Conservation (phyloP, 768 basidiomycete species). For the Pholiota molesta region DNA sequence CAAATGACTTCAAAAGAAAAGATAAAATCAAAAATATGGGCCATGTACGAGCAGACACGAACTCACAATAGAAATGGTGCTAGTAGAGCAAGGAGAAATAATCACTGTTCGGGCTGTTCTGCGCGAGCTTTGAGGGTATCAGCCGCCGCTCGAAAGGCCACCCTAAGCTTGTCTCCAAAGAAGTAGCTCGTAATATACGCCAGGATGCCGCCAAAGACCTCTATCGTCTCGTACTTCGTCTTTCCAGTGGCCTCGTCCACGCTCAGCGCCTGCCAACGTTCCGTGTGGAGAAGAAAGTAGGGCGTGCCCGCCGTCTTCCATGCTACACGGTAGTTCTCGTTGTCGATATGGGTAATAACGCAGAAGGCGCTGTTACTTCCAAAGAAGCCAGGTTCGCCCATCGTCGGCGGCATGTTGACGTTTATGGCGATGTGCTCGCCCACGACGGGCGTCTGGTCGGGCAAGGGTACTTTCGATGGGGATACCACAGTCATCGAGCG, state of each 20-base stretch:
- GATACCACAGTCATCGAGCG: constrained; percentile 52
- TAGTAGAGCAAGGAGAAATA: background rate
- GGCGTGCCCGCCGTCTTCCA: constrained; percentile 52
- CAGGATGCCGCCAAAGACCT: constrained; percentile 58
- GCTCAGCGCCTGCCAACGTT: constrained; percentile 68
- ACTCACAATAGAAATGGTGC: background rate
- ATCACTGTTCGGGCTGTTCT: constrained; percentile 32
- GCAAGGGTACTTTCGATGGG: constrained; percentile 38
- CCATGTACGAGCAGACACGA: background rate
- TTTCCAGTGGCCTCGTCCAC: constrained; percentile 49
- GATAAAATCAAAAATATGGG: background rate
- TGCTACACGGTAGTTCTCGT: constrained; percentile 54
- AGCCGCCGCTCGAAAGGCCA: constrained; percentile 56
- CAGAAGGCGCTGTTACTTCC: constrained; percentile 44
- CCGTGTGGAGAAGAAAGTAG: constrained; percentile 49
- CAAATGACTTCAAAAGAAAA: background rate
- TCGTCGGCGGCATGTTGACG: constrained; percentile 64
- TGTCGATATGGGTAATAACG: constrained; percentile 52
- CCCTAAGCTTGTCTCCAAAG: constrained; percentile 41
- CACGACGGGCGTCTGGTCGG: constrained; percentile 50
- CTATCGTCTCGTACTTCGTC: constrained; percentile 66
- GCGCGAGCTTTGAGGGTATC: constrained; percentile 56
- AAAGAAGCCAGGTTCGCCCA: constrained; percentile 44
- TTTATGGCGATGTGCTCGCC: constrained; percentile 54
- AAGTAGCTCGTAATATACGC: constrained; percentile 57